Conservation (phyloP, 225 moss, liverwort and hornwort species). For the Straminergon stramineum region DNA sequence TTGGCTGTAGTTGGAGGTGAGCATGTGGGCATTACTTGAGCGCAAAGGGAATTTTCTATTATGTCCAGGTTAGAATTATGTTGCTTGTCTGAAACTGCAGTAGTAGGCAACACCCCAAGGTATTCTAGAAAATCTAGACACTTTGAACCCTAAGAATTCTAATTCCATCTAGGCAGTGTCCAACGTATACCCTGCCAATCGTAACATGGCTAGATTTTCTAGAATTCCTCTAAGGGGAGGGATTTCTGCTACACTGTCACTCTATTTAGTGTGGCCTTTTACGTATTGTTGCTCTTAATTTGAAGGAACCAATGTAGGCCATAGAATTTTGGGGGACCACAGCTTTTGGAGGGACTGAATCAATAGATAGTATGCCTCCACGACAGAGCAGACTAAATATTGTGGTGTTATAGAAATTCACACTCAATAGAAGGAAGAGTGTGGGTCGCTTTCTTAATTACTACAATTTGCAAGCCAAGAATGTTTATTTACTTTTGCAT, state of each 20-base stretch:
- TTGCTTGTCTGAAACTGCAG: background rate
- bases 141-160: background rate
- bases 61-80: background rate
- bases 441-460: background rate
- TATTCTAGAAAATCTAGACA: background rate
- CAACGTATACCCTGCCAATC: background rate
- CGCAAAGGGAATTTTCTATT: background rate
- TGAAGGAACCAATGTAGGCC: background rate
- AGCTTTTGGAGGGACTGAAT: background rate
- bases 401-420: background rate
- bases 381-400: background rate
- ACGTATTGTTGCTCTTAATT: background rate
- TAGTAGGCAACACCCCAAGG: background rate
- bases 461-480: background rate
- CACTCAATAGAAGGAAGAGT: background rate
- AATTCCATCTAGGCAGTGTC: background rate
- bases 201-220: background rate
- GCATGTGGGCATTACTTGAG: background rate
- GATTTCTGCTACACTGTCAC: background rate
- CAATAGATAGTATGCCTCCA: background rate
- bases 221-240: background rate
- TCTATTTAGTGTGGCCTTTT: background rate
- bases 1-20: slow-evolving; percentile 55
- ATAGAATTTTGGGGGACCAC: background rate
- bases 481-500: background rate